Conservation (phyloP, 306 rosid genomes). For the Oxytropis ochrocephala region DNA sequence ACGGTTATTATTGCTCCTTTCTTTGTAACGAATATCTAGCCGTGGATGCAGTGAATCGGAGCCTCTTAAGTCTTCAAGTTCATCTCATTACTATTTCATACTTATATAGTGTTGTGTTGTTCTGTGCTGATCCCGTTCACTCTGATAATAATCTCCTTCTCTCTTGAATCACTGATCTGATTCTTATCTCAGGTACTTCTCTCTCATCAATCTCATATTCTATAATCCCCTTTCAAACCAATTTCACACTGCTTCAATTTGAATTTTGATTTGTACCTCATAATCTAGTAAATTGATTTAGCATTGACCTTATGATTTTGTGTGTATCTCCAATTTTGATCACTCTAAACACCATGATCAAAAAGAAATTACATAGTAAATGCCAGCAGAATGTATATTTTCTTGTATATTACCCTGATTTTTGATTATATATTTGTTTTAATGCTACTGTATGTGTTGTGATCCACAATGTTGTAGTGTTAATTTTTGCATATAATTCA, state of each 20-base stretch:
- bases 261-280: not conserved
- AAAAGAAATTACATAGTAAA: not conserved
- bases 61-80: not conserved
- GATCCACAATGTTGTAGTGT: conserved; percentile 2
- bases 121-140: not conserved
- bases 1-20: not conserved
- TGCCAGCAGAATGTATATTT: not conserved
- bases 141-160: not conserved
- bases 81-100: not conserved
- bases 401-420: not conserved
- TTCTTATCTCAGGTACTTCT: conserved; percentile 30
- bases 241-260: not conserved
- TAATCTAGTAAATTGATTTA: not conserved
- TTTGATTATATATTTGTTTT: not conserved
- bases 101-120: not conserved
- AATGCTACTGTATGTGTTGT: not conserved
- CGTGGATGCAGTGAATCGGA: not conserved
- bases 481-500: not conserved
- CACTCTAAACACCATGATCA: not conserved
- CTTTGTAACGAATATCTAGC: not conserved
- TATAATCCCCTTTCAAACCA: not conserved
- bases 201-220: not conserved
- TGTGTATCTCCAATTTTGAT: not conserved
- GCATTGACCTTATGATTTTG: conserved; percentile 8
- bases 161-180: conserved; percentile 9